Evolutionary conservation across 2,329 filamentous ascomycete species (phyloP).

Genomic region (Fusarium annulatum): DNA sequence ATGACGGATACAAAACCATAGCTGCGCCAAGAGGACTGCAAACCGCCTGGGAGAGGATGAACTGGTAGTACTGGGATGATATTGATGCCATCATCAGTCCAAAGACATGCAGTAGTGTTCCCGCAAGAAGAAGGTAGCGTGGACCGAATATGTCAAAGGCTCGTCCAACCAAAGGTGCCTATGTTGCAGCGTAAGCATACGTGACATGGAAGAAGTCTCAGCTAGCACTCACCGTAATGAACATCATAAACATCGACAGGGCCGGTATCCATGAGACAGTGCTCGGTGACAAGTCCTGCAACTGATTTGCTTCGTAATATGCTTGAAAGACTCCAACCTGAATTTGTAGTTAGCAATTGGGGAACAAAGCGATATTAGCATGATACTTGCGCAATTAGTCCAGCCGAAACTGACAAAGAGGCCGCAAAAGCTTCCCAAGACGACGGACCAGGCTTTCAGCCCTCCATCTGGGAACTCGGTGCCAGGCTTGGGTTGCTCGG

Average conservation of each 20-base stretch:
- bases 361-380: too few species aligned
- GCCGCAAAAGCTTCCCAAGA: fast-evolving
- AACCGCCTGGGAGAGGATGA: not conserved
- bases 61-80: not conserved
- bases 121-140: not conserved
- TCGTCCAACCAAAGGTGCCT: not conserved
- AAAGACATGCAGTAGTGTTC: not conserved
- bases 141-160: not conserved
- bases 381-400: not conserved
- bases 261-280: not conserved
- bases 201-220: not conserved
- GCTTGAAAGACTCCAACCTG: not conserved
- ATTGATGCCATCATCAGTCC: not conserved
- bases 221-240: not conserved
- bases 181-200: not conserved
- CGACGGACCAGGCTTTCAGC: not conserved
- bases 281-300: not conserved
- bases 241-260: not conserved
- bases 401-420: not conserved
- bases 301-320: not conserved
- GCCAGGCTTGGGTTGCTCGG: not conserved
- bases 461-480: not conserved
- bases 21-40: not conserved
- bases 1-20: not conserved
- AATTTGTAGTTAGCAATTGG: not conserved